phyloP scores from a whole-genome alignment of 192 early-diverging fungal genomes.

The Dimargaris cristalligena region DNA sequence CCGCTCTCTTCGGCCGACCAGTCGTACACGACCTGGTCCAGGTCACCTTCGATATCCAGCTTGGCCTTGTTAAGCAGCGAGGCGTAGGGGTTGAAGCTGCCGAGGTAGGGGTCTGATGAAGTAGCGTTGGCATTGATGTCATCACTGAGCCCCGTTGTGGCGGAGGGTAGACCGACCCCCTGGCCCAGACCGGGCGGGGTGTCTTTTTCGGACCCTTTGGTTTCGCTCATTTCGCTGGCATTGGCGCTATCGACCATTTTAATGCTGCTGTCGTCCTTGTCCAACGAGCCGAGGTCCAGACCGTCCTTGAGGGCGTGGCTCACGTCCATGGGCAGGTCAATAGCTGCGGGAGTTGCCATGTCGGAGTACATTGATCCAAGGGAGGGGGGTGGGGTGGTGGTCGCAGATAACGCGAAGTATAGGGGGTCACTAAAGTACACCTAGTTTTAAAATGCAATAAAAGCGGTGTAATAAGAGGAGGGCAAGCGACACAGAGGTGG shows the following conservation, averaged over 20 bases:
- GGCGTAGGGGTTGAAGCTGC: slow-evolving; percentile 35
- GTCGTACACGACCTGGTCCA: slow-evolving; percentile 46
- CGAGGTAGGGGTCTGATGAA: slow-evolving; percentile 13
- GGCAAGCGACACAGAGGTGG: no score
- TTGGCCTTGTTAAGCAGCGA: slow-evolving; percentile 56
- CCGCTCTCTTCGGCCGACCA: slow-evolving; percentile 52
- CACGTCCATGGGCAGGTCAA: no score
- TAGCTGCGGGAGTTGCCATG: no score
- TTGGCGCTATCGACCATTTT: slow-evolving; percentile 5
- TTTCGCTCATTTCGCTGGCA: slow-evolving; percentile 1
- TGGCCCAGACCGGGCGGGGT: not conserved
- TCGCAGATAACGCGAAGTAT: no score
- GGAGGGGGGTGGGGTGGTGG: no score
- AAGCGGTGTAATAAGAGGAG: no score
- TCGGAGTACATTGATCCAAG: no score
- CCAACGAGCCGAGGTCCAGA: no score
- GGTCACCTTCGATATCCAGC: slow-evolving; percentile 46
- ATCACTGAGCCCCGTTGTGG: not conserved
- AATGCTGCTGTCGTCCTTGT: not conserved
- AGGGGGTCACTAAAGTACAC: no score
- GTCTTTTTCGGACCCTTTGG: slow-evolving; percentile 2
- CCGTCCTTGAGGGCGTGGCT: no score
- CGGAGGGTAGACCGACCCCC: not conserved
- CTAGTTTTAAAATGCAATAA: no score
- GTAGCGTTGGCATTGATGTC: not conserved